These are phyloP conservation scores for Xylaria longipes DNA, from an alignment of 495 filamentous ascomycete genomes.

Conservation along the genomic window DNA sequence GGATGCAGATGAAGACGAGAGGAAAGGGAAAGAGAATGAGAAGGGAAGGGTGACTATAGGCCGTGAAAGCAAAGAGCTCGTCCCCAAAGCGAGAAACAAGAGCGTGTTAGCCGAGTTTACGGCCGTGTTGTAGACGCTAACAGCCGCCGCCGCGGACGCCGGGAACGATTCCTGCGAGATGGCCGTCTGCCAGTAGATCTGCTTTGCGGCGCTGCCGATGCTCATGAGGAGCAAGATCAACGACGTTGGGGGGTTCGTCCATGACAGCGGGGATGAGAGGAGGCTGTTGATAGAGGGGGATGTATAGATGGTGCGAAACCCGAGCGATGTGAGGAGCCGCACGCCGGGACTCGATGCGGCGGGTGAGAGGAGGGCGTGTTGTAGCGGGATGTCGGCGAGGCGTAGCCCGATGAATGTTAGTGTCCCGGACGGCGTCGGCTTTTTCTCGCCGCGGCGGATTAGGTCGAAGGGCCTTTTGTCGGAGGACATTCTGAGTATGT, in stretches of 20 bases:
- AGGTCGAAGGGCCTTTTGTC: slow-evolving; percentile 35
- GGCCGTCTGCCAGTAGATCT: slow-evolving; percentile 52
- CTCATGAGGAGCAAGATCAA: slow-evolving; percentile 57
- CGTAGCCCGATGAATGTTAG: slow-evolving; percentile 64
- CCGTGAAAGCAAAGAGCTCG: slow-evolving; percentile 43
- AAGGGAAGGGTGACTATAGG: slow-evolving; percentile 29
- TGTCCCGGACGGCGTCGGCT: slow-evolving; percentile 54
- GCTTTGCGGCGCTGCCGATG: slow-evolving; percentile 56
- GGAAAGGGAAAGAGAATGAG: slow-evolving; percentile 16
- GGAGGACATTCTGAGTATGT: slow-evolving; percentile 9
- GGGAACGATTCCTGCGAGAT: slow-evolving; percentile 55
- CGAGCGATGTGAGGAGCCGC: slow-evolving; percentile 31
- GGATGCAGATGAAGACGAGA: slow-evolving; percentile 24
- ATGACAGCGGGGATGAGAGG: background rate
- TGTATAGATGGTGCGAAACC: slow-evolving; percentile 22
- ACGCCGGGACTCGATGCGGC: slow-evolving; percentile 33
- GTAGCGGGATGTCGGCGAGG: slow-evolving; percentile 60
- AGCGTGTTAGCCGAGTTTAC: slow-evolving; percentile 56
- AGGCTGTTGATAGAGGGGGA: background rate
- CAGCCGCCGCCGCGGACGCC: slow-evolving; percentile 37
- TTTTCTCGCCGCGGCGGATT: slow-evolving; percentile 46
- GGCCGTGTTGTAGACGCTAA: slow-evolving; percentile 54
- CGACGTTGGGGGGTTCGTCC: slow-evolving; percentile 34
- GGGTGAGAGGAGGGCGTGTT: slow-evolving; percentile 56
- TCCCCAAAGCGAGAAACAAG: slow-evolving; percentile 48